Evolutionary conservation across 768 basidiomycete genomes (phyloP), one percentile per base, ranked within the genome.

Genomic region (Hericium rajendrae): DNA sequence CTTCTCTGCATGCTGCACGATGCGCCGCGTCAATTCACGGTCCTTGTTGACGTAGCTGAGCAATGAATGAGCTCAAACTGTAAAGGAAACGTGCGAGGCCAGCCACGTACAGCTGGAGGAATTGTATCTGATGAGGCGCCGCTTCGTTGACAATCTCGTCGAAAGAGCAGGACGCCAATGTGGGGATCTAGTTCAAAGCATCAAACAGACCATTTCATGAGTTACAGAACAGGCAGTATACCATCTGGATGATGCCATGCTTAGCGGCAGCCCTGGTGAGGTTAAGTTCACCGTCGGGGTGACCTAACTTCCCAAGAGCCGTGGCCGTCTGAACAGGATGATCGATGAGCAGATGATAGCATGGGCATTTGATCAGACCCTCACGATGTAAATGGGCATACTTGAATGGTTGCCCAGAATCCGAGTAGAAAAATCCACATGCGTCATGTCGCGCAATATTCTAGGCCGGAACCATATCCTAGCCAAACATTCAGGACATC

Each of bases 141-240:
- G 91, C 88, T 0, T 83, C 88, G 67, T 94, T 87, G 18, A 95
- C 77, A 51, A 97, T 84, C 68, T 97, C 92, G 67, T 97, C 93
- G 70, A 97, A 95, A 0, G 91, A 90, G 70, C 92, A 97, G 0
- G 90, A 93, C 0, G 94, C 91, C n/a, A 97, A 77, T 0, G 94
- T 97, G 1, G 94, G 91, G 52, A 97, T 94, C 94, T 94, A 65
- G n/a, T 2, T 13, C 4, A 38, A 51, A 39, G 43, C 3, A 26
- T 40, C 10, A 26, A 2, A 4, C 5, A 38, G 6, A 24, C 9
- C 15, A 6, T 26, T 16, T 16, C 1, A 5, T 0, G 24, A 10
- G 9, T 15, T 4, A 6, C 5, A n/a, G 20, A 6, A 16, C 24
- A n/a, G 13, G 24, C 38, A 18, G 38, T 60, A 49, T n/a, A 82